Percentiles rank a stretch among this genome's conserved stretches.
These are phyloP conservation scores for Gautieria morchelliformis DNA, from an alignment of 768 basidiomycete genomes.

Conservation along the genomic window DNA sequence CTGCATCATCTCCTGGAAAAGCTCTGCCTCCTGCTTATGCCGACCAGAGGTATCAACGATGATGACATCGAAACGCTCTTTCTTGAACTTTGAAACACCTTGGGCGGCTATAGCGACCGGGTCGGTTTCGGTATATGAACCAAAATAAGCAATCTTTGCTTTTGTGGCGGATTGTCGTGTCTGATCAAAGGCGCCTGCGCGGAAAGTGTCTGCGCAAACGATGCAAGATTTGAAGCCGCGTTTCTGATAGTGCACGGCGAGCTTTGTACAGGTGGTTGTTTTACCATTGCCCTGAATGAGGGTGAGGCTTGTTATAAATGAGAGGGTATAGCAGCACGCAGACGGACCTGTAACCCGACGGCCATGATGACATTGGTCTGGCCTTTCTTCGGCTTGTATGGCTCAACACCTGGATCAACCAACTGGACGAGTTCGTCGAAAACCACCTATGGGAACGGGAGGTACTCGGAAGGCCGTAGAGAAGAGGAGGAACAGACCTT, in stretches of 20 bases:
- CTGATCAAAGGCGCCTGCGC: conserved; percentile 98
- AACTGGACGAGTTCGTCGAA: conserved; percentile 93
- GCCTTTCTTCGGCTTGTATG: conserved; percentile 94
- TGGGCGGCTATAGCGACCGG: conserved; percentile 91
- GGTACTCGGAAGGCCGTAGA: not conserved
- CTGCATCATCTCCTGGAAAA: conserved; percentile 97
- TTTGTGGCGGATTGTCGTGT: conserved; percentile 98
- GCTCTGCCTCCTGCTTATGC: conserved; percentile 93
- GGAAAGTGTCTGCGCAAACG: conserved; percentile 98
- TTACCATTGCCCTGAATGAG: conserved; percentile 85
- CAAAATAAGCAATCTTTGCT: conserved; percentile 98
- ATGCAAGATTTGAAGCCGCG: conserved; percentile 95
- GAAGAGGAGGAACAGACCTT: conserved; percentile 44
- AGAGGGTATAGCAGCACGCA: not conserved
- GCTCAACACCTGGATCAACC: conserved; percentile 92
- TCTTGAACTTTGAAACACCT: conserved; percentile 95
- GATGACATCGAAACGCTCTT: conserved; percentile 96
- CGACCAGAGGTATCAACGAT: conserved; percentile 97
- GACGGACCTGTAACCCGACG: conserved; percentile 80
- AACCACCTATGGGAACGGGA: conserved; percentile 52
- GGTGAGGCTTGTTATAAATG: not conserved
- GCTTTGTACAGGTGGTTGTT: conserved; percentile 98
- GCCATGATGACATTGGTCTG: conserved; percentile 95
- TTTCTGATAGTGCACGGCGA: conserved; percentile 95
- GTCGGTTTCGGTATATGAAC: conserved; percentile 97